These are phyloP conservation scores for Tetrapisispora phaffii DNA, from an alignment of 805 yeast genomes.

Conservation along the genomic window DNA sequence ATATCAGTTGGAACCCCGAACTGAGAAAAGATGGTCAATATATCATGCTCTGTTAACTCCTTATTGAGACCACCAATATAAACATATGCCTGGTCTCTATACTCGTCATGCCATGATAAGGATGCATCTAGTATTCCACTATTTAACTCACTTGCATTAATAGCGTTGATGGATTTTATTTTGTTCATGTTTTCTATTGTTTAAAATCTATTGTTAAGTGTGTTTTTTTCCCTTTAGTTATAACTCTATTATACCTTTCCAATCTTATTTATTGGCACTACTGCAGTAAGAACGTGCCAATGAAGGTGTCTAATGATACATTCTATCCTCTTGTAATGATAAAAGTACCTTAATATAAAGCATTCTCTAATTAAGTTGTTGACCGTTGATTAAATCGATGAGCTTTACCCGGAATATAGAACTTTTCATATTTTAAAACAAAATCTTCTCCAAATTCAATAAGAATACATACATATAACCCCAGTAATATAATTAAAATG, in stretches of 20 bases:
- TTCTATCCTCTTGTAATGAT: no score
- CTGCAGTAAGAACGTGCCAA: no score
- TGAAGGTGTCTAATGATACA: no score
- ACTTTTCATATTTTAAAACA: background rate
- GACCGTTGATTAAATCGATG: background rate
- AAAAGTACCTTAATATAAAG: no score
- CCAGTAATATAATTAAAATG: no score
- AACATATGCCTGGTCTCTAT: constrained; percentile 62
- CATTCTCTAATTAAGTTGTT: no score
- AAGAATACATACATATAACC: no score
- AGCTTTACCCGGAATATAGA: background rate
- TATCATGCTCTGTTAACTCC: constrained; percentile 62
- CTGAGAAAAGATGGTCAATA: constrained; percentile 73
- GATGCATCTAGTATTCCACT: constrained; percentile 40
- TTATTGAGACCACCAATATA: constrained; percentile 65
- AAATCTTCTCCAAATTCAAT: background rate
- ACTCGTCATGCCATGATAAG: constrained; percentile 89
- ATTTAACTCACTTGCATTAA: constrained; percentile 62
- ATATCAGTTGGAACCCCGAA: constrained; percentile 79
- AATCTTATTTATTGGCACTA: background rate
- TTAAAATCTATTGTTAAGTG: background rate
- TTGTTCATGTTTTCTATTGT: constrained; percentile 6
- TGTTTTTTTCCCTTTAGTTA: background rate
- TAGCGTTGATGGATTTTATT: constrained; percentile 37
- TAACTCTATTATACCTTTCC: no score